phyloP scores from a whole-genome alignment of 768 basidiomycete genomes.

The Termitomyces bulborhizus region DNA sequence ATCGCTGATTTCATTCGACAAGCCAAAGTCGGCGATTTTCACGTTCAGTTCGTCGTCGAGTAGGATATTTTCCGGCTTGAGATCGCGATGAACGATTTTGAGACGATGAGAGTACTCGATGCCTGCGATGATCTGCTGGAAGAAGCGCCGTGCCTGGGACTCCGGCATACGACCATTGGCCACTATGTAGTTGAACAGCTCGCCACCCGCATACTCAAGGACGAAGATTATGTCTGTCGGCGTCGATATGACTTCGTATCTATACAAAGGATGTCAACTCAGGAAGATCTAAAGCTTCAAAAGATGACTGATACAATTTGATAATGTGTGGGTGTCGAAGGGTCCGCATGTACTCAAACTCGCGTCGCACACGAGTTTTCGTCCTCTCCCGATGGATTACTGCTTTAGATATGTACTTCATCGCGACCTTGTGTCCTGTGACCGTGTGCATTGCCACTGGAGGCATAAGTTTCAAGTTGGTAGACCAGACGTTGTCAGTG shows the following conservation, averaged over 20 bases:
- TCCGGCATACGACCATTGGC: conserved; percentile 90
- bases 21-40: conserved; percentile 99
- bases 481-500: neutral
- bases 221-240: conserved; percentile 97
- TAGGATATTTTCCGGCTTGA: conserved; percentile 95
- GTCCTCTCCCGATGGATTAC: conserved; percentile 90
- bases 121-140: conserved; percentile 97
- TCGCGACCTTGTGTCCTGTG: conserved; percentile 92
- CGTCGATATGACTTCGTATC: conserved; percentile 88
- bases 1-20: conserved; percentile 93
- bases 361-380: conserved; percentile 85
- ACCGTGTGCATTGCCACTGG: conserved; percentile 90
- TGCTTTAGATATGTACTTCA: conserved; percentile 96
- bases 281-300: conserved; percentile 4
- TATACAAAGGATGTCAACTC: conserved; percentile 21
- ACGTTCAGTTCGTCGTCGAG: conserved; percentile 82
- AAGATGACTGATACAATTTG: conserved; percentile 67
- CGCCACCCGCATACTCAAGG: conserved; percentile 92
- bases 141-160: conserved; percentile 83
- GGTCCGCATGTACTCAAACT: conserved; percentile 95
- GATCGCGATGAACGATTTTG: conserved; percentile 96
- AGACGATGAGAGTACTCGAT: conserved; percentile 96
- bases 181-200: conserved; percentile 98
- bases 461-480: conserved; percentile 10
- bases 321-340: conserved; percentile 96